Evolutionary conservation across 2,329 filamentous ascomycete genomes (phyloP), one percentile per base, ranked within the genome.

Genomic region (Coleophoma cylindrospora): DNA sequence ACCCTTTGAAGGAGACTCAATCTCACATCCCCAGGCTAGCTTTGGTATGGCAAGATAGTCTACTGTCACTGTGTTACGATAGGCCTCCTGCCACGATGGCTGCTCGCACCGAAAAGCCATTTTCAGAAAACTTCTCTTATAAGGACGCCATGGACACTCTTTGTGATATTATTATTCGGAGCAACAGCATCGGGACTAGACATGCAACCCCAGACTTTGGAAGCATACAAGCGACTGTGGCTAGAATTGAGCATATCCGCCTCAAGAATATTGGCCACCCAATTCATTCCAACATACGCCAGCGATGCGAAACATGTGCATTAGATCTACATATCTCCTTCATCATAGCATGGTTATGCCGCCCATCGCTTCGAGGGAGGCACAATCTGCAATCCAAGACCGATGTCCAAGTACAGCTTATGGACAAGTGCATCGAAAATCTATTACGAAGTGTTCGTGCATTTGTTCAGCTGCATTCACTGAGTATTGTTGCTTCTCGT

Each of bases 391-490:
- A 41, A 43, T 21, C 33, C 2, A 77, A 83, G 57, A 79, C 77
- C 57, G 71, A 72, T 50, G 65, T 71, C 12, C 19, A 41, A 32
- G 27, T n/a, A 19, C 37, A 32, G 1, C 67, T 84, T 4, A 74
- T 76, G 4, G 73, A 77, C 21, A 72, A 73, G 47, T 83, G 80
- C 68, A 81, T 81, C 60, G 79, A 44, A 21, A 15, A 44, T 15
- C 41, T 44, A 4, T 15, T 44, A 7, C 12, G 15, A 34, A 44
- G 41, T 15, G 79, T 84, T 11, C 75, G 77, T 44, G 83, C 83
- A 78, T 84, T 83, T 60, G 66, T 84, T 27, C 76, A 79, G 7
- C 83, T 84, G 79, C 80, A 83, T 61, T 79, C 83, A 57, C 68
- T 84, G 33, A 83, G 80, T 2, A 76, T 80, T 14, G 82, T 83